phyloP scores from a whole-genome alignment of 2,329 filamentous ascomycete species.

The Fusarium incarnatum region DNA sequence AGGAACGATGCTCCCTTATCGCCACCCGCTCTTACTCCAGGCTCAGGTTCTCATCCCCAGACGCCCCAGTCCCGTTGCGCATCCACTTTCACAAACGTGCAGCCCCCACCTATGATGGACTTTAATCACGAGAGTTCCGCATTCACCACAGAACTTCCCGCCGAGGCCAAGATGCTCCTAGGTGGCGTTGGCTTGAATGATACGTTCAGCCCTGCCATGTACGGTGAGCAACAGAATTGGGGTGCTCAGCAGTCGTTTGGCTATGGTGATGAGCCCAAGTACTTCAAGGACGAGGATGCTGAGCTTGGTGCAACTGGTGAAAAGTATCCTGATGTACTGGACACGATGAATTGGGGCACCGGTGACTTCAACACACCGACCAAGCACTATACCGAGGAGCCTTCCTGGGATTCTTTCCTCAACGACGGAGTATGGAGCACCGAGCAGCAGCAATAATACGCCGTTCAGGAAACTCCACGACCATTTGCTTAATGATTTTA shows the following conservation, averaged over 20 bases:
- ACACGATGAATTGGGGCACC: slow-evolving; percentile 16
- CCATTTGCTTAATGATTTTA: slow-evolving; percentile 27
- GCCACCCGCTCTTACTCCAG: slow-evolving; percentile 47
- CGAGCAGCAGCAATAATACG: slow-evolving; percentile 28
- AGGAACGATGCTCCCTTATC: slow-evolving; percentile 35
- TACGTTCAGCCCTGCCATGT: slow-evolving; percentile 17
- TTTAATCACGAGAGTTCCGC: slow-evolving; percentile 47
- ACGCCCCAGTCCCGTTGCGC: slow-evolving; percentile 38
- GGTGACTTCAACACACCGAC: slow-evolving; percentile 16
- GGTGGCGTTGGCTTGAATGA: slow-evolving; percentile 27
- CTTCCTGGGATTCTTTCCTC: slow-evolving; percentile 49
- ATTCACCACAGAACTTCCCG: slow-evolving; percentile 58
- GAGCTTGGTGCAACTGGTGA: slow-evolving; percentile 1
- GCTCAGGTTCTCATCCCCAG: slow-evolving; percentile 42
- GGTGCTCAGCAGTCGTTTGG: slow-evolving; percentile 7
- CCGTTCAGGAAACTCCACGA: neutral
- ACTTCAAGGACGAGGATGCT: slow-evolving; percentile 22
- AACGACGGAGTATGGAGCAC: slow-evolving; percentile 46
- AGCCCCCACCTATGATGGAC: slow-evolving; percentile 39
- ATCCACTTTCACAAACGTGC: slow-evolving; percentile 26
- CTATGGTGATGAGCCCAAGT: slow-evolving; percentile 24
- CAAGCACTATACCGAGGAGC: slow-evolving; percentile 43
- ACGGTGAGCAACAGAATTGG: slow-evolving; percentile 25
- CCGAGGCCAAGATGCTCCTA: slow-evolving; percentile 57
- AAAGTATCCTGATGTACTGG: slow-evolving; percentile 27